phyloP scores from a whole-genome alignment of 208 protist species.

The Wallacemonas sp. region DNA sequence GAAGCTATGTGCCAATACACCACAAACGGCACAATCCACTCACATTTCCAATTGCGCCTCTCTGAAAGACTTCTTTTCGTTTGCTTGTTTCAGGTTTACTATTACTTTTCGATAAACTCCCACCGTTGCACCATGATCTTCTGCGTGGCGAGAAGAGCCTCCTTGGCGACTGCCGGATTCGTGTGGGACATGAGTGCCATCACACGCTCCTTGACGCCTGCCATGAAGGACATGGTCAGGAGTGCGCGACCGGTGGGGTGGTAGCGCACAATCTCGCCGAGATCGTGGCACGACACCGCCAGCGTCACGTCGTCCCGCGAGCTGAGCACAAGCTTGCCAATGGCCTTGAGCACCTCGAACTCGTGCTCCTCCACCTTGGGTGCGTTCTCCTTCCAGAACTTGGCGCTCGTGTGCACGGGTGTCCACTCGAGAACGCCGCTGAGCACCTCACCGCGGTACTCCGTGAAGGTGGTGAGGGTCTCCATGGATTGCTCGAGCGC shows the following conservation, averaged over 20 bases:
- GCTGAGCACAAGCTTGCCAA: conserved; percentile 80
- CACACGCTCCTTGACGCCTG: conserved; percentile 85
- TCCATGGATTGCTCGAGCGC: conserved; percentile 89
- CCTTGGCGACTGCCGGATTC: conserved; percentile 80
- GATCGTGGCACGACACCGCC: conserved; percentile 91
- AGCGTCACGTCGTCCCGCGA: conserved; percentile 64
- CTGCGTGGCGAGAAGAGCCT: conserved; percentile 91
- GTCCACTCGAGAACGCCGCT: conserved; percentile 90
- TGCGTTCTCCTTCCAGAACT: conserved; percentile 95
- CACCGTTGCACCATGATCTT: conserved; percentile 95
- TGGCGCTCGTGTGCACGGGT: conserved; percentile 91
- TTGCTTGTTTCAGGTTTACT: too few relatives aligned
- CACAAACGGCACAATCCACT: too few relatives aligned
- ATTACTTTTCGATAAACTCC: conserved; percentile 81
- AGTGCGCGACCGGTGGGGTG: conserved; percentile 88
- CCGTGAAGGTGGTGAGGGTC: conserved; percentile 89
- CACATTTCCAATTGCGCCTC: too few relatives aligned
- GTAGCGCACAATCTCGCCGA: conserved; percentile 92
- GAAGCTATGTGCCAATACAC: too few relatives aligned
- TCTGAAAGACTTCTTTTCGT: too few relatives aligned
- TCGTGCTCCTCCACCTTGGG: conserved; percentile 88
- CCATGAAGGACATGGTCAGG: conserved; percentile 63
- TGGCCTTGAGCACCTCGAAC: conserved; percentile 89
- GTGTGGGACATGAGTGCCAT: conserved; percentile 86
- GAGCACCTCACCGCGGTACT: conserved; percentile 92